Conservation (phyloP, 495 filamentous ascomycete species). For the Ascodesmis nigricans region DNA sequence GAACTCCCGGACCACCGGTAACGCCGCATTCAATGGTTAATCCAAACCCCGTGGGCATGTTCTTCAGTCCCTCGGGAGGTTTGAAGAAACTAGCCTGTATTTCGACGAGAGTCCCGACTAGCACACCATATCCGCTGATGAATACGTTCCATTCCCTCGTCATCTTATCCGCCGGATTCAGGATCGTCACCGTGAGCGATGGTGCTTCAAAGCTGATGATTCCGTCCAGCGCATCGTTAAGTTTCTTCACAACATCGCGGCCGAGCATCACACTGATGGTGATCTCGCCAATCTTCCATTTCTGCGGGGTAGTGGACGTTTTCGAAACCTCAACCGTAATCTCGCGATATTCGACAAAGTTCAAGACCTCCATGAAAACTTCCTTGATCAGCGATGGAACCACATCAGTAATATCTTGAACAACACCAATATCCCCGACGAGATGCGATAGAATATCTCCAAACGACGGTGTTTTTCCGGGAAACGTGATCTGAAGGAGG, state of each 20-base stretch:
- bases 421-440: not conserved
- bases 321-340: not conserved
- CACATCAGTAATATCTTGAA: not conserved
- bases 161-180: not conserved
- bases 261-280: not conserved
- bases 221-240: not conserved
- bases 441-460: not conserved
- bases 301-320: not conserved
- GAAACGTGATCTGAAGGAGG: not conserved
- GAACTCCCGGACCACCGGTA: not conserved
- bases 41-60: not conserved
- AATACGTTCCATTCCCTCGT: not conserved
- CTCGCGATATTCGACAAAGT: not conserved
- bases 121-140: not conserved
- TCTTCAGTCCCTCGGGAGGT: not conserved
- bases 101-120: not conserved
- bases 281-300: not conserved
- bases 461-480: not conserved
- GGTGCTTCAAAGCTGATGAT: not conserved
- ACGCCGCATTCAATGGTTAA: not conserved
- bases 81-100: not conserved
- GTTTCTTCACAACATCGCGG: not conserved
- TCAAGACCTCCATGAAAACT: not conserved
- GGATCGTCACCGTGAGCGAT: not conserved
- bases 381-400: not conserved